Evolutionary conservation across 129 eudicot genomes (phyloP).

Genomic region (Glebionis coronaria): DNA sequence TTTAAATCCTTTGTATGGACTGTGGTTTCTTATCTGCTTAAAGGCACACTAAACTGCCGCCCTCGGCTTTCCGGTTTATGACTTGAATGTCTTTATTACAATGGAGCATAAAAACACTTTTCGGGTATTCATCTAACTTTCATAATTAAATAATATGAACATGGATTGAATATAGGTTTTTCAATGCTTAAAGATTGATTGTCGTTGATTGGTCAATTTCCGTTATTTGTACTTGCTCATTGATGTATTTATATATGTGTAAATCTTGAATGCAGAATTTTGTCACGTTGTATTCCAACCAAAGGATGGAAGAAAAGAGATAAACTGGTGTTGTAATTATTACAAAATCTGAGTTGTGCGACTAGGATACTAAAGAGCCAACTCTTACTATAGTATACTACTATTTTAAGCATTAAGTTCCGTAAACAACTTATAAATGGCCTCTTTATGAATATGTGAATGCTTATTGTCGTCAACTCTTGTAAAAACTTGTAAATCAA

Average conservation of each 20-base stretch:
- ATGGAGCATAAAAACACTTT: slow-evolving; percentile 96
- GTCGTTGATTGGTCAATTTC: slow-evolving; percentile 6
- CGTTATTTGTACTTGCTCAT: neutral
- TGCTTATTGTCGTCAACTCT: too few species aligned
- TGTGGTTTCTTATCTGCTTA: slow-evolving; percentile 87
- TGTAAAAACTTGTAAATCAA: too few species aligned
- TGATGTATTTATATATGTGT: slow-evolving; percentile 6
- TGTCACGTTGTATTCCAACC: slow-evolving; percentile 94
- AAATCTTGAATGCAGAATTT: slow-evolving; percentile 49
- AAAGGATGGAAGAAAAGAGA: slow-evolving; percentile 6
- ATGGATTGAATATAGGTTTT: too few species aligned
- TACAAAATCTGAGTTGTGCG: too few species aligned
- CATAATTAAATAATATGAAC: neutral
- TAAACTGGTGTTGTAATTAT: too few species aligned
- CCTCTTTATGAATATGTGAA: too few species aligned
- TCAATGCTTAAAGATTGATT: neutral
- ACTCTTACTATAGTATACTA: too few species aligned
- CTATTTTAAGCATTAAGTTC: too few species aligned
- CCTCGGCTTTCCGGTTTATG: slow-evolving; percentile 95
- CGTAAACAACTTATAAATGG: too few species aligned
- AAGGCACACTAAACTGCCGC: slow-evolving; percentile 75
- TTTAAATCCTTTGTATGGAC: slow-evolving; percentile 98
- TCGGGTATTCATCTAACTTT: slow-evolving; percentile 60
- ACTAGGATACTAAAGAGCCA: too few species aligned
- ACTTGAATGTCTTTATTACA: slow-evolving; percentile 84